Evolutionary conservation across 1,139 yeast species (phyloP), one percentile per base, ranked within the genome.

Genomic region (Chernovozyma aurita): DNA sequence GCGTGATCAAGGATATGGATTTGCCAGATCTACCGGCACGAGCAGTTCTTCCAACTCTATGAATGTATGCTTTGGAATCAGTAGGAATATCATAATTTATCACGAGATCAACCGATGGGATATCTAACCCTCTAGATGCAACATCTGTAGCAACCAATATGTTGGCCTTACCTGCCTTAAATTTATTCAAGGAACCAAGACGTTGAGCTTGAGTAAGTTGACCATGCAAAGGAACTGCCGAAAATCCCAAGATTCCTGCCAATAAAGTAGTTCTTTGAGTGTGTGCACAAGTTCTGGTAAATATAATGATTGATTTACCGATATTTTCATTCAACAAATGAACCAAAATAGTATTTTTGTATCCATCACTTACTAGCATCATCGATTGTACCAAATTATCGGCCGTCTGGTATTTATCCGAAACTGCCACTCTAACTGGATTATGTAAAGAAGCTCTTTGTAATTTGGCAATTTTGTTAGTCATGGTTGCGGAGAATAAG

Each of bases 31-130:
- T 75, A 7, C 99, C 98, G 0, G 98, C 98, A 61, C 98, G 82
- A 2, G 98, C 98, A 20, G 98, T 92, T 69, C 98, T 81, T 24
- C 98, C 98, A 15, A 92, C 98, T 54, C 98, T 75, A 59, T 92
- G 98, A 47, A 94, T 90, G 51, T 94, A 92, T 1, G 97, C 95
- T 55, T 94, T 94, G n/a, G 97, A 88, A 53, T 94, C 97, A 9
- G 95, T 92, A 12, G 98, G 99, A 24, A 92, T 88, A 55, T 90
- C 96, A 55, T 87, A 92, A 60, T 92, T 92, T 42, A 92, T 73
- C 33, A 92, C 98, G 37, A 86, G 72, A 59, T 92, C 98, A 30
- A 92, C 98, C 18, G 84, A 73, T 5, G 98, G 98, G 43, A 92
- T 92, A 73, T 92, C 98, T 46, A 92, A 74, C 41, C 98, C 98